phyloP scores from a whole-genome alignment of 129 eudicot genomes.

The Flaveria robusta region DNA sequence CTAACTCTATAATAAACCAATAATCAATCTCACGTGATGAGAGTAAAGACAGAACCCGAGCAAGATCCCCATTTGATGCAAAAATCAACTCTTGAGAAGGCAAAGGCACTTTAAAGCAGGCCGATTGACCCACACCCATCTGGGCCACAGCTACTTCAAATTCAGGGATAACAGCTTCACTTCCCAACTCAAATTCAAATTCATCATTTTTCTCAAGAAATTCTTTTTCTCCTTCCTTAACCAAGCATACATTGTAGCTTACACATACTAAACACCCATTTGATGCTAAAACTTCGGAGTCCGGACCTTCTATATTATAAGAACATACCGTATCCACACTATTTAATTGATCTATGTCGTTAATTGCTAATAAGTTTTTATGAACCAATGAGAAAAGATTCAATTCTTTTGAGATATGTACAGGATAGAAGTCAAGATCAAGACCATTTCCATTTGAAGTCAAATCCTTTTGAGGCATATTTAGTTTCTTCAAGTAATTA shows the following conservation, averaged over 20 bases:
- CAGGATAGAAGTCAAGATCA: constrained; percentile 50
- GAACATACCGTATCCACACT: constrained; percentile 15
- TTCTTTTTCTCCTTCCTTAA: constrained; percentile 48
- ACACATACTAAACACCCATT: constrained; percentile 72
- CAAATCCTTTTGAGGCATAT: constrained; percentile 44
- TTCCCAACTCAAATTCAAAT: constrained; percentile 90
- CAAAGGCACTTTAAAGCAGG: constrained; percentile 49
- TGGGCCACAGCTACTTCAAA: constrained; percentile 72
- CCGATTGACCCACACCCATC: constrained; percentile 80
- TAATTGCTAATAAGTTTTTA: constrained; percentile 10
- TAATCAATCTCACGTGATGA: constrained; percentile 52
- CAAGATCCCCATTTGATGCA: constrained; percentile 62
- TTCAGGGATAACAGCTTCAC: constrained; percentile 61
- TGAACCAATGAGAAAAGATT: constrained; percentile 40
- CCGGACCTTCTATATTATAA: constrained; percentile 47
- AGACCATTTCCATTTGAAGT: constrained; percentile 36
- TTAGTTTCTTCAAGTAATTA: constrained; percentile 47
- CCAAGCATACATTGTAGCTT: constrained; percentile 51
- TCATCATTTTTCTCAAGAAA: constrained; percentile 66
- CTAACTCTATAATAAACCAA: neutral
- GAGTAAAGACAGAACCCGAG: constrained; percentile 44
- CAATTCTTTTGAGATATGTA: constrained; percentile 53
- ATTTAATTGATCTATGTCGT: constrained; percentile 24
- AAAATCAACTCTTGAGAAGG: constrained; percentile 62
- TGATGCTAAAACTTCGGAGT: constrained; percentile 52